Base-by-base conservation (phyloP, 768 basidiomycete genomes). In the Termitomyces sp. region DNA sequence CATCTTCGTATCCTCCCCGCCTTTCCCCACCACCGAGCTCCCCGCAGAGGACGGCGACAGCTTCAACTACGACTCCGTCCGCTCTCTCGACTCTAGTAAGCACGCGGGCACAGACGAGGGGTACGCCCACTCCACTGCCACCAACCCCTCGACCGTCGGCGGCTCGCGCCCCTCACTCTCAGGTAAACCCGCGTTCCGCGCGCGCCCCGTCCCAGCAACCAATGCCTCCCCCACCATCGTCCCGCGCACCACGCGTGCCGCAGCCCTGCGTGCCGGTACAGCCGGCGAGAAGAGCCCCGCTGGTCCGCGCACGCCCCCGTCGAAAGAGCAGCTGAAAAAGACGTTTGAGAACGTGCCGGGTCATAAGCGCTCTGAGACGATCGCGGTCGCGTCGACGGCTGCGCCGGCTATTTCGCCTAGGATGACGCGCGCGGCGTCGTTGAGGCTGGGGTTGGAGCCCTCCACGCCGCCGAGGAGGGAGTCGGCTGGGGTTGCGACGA, bases 1-100 rank as follows among this genome's bases (percentile, higher is more conserved):
- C 41, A 79, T 94, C 57, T 94, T 94, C 64, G 87, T 79, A 4
- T 92, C 89, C 9, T 92, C 90, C 0, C 92, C 92, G 4, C 89
- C 89, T 0, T 92, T 92, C 73, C 86, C 85, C 3, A 75, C 82
- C 5, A 69, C 78, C 3, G 88, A 90, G 34, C 79, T 91, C 11
- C 86, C 87, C 3, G 17, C 44, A 9, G 68, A 72, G 27, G 70
- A 73, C 23, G 66, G 71, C 45, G 71, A 73, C 25, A 67, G 69
- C 23, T 73, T 73, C 56, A 67, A 70, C 23, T 73, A 73, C 56
- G 69, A 62, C 16, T 71, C 72, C 25, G 68, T 77, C 58, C 73
- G 75, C 10, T 38, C 35, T 1, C 19, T 83, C 37, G 73, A 78
- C 3, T 77, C 81, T 17, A 78, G 77, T 1, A 71, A 77, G 2